Evolutionary conservation across 352 stramenopile genomes (phyloP).

Genomic region (Phytopythium mirpurense): DNA sequence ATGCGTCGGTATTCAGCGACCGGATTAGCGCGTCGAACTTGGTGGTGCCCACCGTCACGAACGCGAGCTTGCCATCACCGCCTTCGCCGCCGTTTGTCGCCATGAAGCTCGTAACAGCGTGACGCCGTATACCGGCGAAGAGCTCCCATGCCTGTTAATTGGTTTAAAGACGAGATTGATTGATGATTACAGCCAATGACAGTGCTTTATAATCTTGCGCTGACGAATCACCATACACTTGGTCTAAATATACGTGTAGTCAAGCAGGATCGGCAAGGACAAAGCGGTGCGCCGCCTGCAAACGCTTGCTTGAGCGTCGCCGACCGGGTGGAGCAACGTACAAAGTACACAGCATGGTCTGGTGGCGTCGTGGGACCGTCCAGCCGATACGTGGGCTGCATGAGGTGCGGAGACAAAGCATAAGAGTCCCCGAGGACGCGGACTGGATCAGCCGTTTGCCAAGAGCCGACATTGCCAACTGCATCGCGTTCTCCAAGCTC

Average conservation of each 20-base stretch:
- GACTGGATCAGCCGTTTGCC: constrained; percentile 5
- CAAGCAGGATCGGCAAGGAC: no score
- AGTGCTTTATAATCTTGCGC: no score
- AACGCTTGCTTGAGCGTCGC: no score
- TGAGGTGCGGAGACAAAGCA: neutral
- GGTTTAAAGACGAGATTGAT: no score
- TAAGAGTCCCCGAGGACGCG: neutral
- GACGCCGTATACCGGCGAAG: no score
- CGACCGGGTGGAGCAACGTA: no score
- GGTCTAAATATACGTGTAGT: no score
- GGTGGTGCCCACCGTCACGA: constrained; percentile 94
- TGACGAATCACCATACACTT: no score
- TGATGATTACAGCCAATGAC: no score
- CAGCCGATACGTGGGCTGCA: neutral
- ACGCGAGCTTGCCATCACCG: constrained; percentile 28
- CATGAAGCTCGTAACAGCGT: no score
- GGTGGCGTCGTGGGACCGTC: neutral
- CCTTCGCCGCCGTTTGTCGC: neutral
- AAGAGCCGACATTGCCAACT: constrained; percentile 14
- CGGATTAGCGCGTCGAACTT: constrained; percentile 89
- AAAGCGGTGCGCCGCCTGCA: no score
- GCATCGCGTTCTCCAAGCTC: constrained; percentile 14
- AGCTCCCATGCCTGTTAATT: no score
- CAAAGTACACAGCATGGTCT: neutral
- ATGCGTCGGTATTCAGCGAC: constrained; percentile 57